A percentile compares a stretch with the other conserved stretches of the same genome.
These are phyloP conservation scores for Nicotiana tomentosiformis DNA, from an alignment of 257 asterid genomes.

Conservation along the genomic window DNA sequence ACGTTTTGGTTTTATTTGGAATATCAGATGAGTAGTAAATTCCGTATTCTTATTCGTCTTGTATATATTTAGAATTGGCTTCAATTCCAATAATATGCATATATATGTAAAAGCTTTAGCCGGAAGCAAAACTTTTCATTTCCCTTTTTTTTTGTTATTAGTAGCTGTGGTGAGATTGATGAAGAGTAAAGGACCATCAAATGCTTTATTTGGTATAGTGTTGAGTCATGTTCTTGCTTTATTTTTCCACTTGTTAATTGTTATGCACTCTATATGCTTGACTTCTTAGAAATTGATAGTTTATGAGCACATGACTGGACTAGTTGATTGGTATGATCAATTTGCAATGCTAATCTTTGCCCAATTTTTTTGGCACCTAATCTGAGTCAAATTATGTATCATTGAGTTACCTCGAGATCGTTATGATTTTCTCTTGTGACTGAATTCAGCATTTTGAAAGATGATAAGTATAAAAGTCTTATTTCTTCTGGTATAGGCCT, in stretches of 20 bases:
- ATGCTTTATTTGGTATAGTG: background rate
- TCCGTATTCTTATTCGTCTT: background rate
- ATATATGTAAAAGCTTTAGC: background rate
- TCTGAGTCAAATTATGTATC: background rate
- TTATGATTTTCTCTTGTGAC: background rate
- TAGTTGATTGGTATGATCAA: background rate
- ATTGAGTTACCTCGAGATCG: background rate
- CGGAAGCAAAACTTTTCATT: background rate
- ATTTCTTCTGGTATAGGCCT: slow-evolving; percentile 11
- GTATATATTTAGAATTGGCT: background rate
- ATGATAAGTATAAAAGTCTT: background rate
- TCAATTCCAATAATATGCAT: background rate
- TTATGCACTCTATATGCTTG: background rate
- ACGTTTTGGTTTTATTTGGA: background rate
- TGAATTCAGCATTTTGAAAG: background rate
- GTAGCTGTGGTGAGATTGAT: background rate
- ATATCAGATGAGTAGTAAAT: background rate
- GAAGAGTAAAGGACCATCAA: background rate
- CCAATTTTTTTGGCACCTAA: background rate
- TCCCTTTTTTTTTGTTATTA: background rate
- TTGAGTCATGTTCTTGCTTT: background rate
- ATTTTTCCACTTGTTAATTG: background rate
- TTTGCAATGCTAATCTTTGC: background rate
- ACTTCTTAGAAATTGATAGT: background rate
- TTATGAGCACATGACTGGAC: background rate